These are phyloP conservation scores for Phenoliferia sp. DNA, from an alignment of 1,284 basidiomycete genomes.

Conservation along the genomic window DNA sequence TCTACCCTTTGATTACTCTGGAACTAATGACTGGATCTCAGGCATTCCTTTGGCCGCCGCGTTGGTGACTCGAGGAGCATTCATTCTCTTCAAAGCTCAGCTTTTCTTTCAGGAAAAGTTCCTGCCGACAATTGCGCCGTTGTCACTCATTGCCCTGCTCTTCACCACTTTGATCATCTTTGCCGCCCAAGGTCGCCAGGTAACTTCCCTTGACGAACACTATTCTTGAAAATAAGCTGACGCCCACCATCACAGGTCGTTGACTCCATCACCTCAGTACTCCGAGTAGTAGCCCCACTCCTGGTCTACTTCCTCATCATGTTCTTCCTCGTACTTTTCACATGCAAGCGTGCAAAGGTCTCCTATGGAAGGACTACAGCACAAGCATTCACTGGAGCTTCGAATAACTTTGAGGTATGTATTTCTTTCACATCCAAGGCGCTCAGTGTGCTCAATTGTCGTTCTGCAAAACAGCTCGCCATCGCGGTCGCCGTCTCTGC, in stretches of 20 bases:
- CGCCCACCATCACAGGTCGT: slow-evolving; percentile 11
- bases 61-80: slow-evolving; percentile 58
- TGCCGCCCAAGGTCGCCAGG: slow-evolving; percentile 48
- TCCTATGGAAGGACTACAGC: slow-evolving; percentile 5
- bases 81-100: slow-evolving; percentile 50
- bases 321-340: slow-evolving; percentile 16
- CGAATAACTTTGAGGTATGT: slow-evolving; percentile 48
- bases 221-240: background rate
- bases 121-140: slow-evolving; percentile 62
- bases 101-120: slow-evolving; percentile 55
- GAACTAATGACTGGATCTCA: background rate
- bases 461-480: slow-evolving; percentile 57
- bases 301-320: slow-evolving; percentile 29
- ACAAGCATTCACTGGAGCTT: slow-evolving; percentile 46
- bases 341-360: slow-evolving; percentile 4
- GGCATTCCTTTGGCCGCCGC: slow-evolving; percentile 67
- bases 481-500: slow-evolving; percentile 77
- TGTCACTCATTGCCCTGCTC: slow-evolving; percentile 67
- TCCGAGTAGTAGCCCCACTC: slow-evolving; percentile 19
- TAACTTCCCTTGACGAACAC: slow-evolving; percentile 4
- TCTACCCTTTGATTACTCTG: background rate
- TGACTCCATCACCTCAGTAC: slow-evolving; percentile 19
- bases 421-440: background rate
- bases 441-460: background rate
- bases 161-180: slow-evolving; percentile 51